Percentiles rank a stretch among this genome's conserved stretches.
Evolutionary conservation across 352 stramenopile species (phyloP).

Genomic region (Pythium brassicae): DNA sequence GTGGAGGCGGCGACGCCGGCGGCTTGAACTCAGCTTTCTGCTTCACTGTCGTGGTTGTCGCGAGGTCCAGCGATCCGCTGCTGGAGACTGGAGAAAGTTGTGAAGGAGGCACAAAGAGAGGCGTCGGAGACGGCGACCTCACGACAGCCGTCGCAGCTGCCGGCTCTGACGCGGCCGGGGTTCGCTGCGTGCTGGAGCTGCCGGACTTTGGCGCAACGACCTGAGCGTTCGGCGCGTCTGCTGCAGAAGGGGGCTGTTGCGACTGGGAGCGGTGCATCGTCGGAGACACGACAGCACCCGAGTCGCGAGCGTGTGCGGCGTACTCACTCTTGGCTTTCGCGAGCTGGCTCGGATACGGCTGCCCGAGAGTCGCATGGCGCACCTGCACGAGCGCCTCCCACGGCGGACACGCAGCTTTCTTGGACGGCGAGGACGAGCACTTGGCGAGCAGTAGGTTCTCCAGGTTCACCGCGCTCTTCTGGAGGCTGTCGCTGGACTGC

Average conservation of each 20-base stretch:
- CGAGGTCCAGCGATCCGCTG: constrained; percentile 2
- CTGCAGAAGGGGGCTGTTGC: not conserved
- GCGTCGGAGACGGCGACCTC: constrained; percentile 1
- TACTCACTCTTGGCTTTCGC: constrained; percentile 9
- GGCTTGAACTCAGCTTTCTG: constrained; percentile 11
- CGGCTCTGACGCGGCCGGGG: not conserved
- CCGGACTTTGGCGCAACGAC: not conserved
- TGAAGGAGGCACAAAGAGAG: not conserved
- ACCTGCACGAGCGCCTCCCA: constrained; percentile 77
- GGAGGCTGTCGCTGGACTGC: constrained; percentile 35
- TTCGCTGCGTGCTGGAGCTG: constrained; percentile 2
- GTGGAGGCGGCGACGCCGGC: not conserved
- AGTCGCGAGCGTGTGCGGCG: not conserved
- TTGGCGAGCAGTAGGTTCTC: constrained; percentile 75
- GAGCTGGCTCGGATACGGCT: constrained; percentile 7
- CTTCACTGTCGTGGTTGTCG: not conserved
- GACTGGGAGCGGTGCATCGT: constrained; percentile 6
- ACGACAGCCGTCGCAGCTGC: not conserved
- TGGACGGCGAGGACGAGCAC: constrained; percentile 63
- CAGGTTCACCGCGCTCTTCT: constrained; percentile 57
- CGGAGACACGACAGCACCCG: not conserved
- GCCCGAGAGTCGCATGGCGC: constrained; percentile 47
- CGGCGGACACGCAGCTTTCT: constrained; percentile 60
- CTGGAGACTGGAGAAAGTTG: constrained; percentile 12
- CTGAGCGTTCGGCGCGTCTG: not conserved